phyloP scores from a whole-genome alignment of 208 protist genomes.

The Phytomonas sp. region DNA sequence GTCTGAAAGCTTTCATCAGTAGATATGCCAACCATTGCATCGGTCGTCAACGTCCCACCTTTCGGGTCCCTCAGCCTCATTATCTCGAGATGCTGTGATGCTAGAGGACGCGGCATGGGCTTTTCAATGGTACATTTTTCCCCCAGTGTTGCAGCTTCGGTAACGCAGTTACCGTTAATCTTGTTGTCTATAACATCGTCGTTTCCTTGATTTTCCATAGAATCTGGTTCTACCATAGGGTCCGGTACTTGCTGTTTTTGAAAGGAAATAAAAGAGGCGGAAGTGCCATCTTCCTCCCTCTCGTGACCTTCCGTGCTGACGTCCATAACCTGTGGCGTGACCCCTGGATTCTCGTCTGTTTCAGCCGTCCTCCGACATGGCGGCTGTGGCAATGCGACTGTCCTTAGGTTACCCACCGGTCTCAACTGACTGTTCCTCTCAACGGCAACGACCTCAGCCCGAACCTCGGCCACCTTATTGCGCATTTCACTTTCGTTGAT shows the following conservation, averaged over 20 bases:
- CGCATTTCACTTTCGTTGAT: constrained; percentile 50
- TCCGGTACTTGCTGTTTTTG: background rate
- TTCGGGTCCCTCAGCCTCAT: background rate
- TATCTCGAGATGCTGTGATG: background rate
- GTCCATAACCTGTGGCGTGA: background rate
- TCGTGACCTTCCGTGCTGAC: background rate
- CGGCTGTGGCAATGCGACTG: background rate
- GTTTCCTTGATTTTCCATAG: background rate
- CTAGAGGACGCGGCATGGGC: background rate
- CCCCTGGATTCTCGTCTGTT: background rate
- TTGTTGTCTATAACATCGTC: background rate
- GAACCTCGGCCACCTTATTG: constrained; percentile 41
- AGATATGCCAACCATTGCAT: constrained; percentile 12
- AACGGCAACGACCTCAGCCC: constrained; percentile 66
- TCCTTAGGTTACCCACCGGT: background rate
- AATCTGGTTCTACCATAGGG: background rate
- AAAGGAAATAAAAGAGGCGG: background rate
- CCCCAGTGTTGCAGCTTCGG: background rate
- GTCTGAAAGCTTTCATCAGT: constrained; percentile 61
- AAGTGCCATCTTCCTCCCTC: background rate
- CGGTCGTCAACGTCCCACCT: background rate
- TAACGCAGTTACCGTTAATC: background rate
- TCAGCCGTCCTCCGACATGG: background rate
- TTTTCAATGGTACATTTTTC: background rate
- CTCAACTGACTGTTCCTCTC: constrained; percentile 24